Evolutionary conservation across 2,329 filamentous ascomycete genomes (phyloP).

Genomic region (Pyricularia pennisetigena): DNA sequence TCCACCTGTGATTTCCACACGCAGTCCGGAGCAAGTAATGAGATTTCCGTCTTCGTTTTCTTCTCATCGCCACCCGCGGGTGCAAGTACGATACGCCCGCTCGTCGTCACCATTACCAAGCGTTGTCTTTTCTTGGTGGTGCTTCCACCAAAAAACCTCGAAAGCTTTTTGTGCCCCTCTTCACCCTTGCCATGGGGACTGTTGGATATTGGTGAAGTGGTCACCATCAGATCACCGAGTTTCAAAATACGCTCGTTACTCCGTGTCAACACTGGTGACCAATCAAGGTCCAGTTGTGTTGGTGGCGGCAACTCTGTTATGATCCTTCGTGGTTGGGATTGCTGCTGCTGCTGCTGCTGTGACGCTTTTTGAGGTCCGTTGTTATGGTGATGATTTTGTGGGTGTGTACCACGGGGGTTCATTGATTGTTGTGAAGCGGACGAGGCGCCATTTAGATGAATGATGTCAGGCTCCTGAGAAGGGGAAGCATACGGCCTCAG

Average conservation of each 20-base stretch:
- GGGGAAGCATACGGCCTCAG: slow-evolving; percentile 77
- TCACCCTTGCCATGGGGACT: slow-evolving; percentile 63
- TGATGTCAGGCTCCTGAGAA: slow-evolving; percentile 60
- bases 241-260: slow-evolving; percentile 92
- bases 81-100: slow-evolving; percentile 79
- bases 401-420: neutral
- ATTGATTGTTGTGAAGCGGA: slow-evolving; percentile 12
- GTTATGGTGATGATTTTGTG: neutral
- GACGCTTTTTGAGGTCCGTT: neutral
- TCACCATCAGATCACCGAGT: slow-evolving; percentile 80
- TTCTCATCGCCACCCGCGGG: slow-evolving; percentile 93
- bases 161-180: slow-evolving; percentile 77
- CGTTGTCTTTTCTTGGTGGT: slow-evolving; percentile 88
- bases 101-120: slow-evolving; percentile 90
- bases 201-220: slow-evolving; percentile 67
- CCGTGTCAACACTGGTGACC: slow-evolving; percentile 88
- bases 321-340: slow-evolving; percentile 42
- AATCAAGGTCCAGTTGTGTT: slow-evolving; percentile 93
- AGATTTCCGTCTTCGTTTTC: slow-evolving; percentile 85
- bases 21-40: slow-evolving; percentile 66
- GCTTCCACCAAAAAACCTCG: slow-evolving; percentile 85
- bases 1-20: slow-evolving; percentile 74
- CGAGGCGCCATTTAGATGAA: slow-evolving; percentile 57
- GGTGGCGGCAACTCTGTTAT: slow-evolving; percentile 96
- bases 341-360: slow-evolving; percentile 7